These are phyloP conservation scores for Nicotiana benthamiana DNA, from an alignment of 257 asterid species.

Conservation along the genomic window DNA sequence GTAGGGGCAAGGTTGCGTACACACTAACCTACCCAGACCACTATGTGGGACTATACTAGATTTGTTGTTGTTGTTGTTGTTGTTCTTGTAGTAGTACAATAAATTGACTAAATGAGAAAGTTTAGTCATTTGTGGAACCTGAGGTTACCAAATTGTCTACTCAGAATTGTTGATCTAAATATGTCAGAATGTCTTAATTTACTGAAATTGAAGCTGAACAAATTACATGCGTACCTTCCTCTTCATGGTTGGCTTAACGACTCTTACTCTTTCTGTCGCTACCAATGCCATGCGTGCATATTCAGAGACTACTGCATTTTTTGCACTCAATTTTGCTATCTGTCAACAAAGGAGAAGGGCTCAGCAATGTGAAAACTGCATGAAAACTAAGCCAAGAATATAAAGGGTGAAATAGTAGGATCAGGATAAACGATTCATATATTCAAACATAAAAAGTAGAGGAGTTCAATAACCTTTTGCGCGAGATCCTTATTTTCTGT, in stretches of 20 bases:
- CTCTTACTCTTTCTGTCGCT: constrained; percentile 35
- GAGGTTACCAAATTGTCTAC: not conserved
- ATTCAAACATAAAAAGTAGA: not conserved
- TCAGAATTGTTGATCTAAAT: not conserved
- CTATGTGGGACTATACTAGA: too few species aligned
- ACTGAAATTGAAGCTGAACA: not conserved
- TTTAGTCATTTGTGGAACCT: not conserved
- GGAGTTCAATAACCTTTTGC: constrained; percentile 44
- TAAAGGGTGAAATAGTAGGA: not conserved
- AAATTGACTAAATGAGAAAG: not conserved
- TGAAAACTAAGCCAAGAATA: not conserved
- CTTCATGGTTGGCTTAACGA: constrained; percentile 21
- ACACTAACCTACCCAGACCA: too few species aligned
- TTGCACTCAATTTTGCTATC: constrained; percentile 69
- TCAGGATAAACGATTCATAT: not conserved
- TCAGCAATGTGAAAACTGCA: not conserved
- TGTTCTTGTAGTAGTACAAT: too few species aligned
- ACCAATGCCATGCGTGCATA: constrained; percentile 52
- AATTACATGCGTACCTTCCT: constrained; percentile 34
- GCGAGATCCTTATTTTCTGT: constrained; percentile 55
- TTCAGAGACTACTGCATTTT: constrained; percentile 51
- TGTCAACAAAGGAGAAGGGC: constrained; percentile 21
- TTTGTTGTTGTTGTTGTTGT: too few species aligned
- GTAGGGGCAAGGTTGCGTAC: too few species aligned
- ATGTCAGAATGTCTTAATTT: not conserved